Conservation (phyloP, 2,329 filamentous ascomycete species). For the Phaeophleospora eucalypticola region DNA sequence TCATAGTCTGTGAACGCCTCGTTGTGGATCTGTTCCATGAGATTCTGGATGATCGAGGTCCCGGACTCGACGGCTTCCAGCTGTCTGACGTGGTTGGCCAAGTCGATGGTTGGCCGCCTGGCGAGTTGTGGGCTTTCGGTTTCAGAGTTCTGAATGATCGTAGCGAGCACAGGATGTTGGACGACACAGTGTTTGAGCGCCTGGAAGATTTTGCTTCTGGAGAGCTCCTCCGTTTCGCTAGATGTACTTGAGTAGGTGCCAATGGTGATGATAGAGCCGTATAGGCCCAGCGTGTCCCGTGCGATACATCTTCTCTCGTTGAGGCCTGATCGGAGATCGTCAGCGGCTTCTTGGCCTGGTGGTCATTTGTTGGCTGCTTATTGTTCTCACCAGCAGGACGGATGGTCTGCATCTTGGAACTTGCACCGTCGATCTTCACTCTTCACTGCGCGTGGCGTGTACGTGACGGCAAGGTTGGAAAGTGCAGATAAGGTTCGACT, state of each 20-base stretch:
- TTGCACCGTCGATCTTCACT: too few relatives aligned
- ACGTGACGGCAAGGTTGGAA: neutral
- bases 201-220: constrained; percentile 24
- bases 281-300: constrained; percentile 40
- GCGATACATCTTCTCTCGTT: constrained; percentile 40
- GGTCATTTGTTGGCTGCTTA: neutral
- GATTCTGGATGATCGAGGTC: constrained; percentile 21
- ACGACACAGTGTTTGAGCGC: constrained; percentile 39
- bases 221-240: constrained; percentile 18
- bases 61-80: constrained; percentile 14
- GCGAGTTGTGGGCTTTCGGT: constrained; percentile 38
- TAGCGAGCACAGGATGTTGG: constrained; percentile 37
- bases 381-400: constrained; percentile 11
- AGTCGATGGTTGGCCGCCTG: constrained; percentile 31
- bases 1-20: constrained; percentile 27
- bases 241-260: constrained; percentile 30
- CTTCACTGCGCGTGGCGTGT: too few relatives aligned
- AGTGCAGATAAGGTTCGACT: neutral
- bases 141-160: constrained; percentile 34
- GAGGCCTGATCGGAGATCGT: constrained; percentile 2
- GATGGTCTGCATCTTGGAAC: constrained; percentile 9
- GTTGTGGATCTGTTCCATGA: constrained; percentile 34
- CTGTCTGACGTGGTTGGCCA: constrained; percentile 40
- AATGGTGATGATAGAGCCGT: constrained; percentile 38
- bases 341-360: neutral